phyloP scores from a whole-genome alignment of 2,329 filamentous ascomycete species.

The Colletotrichum zoysiae region DNA sequence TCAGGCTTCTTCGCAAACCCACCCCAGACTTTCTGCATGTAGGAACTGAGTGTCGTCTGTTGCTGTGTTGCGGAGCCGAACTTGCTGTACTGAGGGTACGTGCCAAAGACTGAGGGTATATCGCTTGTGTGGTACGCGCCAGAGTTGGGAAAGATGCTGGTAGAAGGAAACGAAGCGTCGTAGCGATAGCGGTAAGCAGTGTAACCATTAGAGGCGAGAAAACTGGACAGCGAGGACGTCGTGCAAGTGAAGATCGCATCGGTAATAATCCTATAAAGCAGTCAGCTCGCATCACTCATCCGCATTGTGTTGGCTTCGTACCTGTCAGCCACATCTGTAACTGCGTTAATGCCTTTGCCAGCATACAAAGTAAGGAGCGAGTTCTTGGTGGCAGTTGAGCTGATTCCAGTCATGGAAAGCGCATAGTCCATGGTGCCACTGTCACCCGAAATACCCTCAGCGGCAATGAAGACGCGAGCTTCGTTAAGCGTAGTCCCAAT shows the following conservation, averaged over 20 bases:
- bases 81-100: slow-evolving; percentile 24
- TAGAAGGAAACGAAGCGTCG: slow-evolving; percentile 31
- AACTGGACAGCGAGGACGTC: slow-evolving; percentile 21
- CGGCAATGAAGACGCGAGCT: slow-evolving; percentile 27
- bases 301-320: background rate
- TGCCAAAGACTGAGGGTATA: slow-evolving; percentile 39
- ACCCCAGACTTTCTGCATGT: slow-evolving; percentile 34
- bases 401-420: slow-evolving; percentile 13
- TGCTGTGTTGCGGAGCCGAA: slow-evolving; percentile 18
- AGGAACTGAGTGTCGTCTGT: slow-evolving; percentile 26
- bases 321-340: slow-evolving; percentile 10
- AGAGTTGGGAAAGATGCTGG: slow-evolving; percentile 31
- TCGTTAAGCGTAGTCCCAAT: slow-evolving; percentile 35
- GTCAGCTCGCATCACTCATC: background rate
- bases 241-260: slow-evolving; percentile 35
- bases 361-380: slow-evolving; percentile 11
- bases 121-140: slow-evolving; percentile 39
- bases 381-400: slow-evolving; percentile 9
- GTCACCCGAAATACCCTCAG: background rate
- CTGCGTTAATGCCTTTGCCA: slow-evolving; percentile 4
- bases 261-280: slow-evolving; percentile 21
- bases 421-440: background rate
- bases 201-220: slow-evolving; percentile 13
- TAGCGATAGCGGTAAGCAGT: slow-evolving; percentile 37
- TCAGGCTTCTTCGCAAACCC: slow-evolving; percentile 32